Base-by-base conservation (phyloP, 2,329 filamentous ascomycete genomes). In the Fusarium pseudonygamai region DNA sequence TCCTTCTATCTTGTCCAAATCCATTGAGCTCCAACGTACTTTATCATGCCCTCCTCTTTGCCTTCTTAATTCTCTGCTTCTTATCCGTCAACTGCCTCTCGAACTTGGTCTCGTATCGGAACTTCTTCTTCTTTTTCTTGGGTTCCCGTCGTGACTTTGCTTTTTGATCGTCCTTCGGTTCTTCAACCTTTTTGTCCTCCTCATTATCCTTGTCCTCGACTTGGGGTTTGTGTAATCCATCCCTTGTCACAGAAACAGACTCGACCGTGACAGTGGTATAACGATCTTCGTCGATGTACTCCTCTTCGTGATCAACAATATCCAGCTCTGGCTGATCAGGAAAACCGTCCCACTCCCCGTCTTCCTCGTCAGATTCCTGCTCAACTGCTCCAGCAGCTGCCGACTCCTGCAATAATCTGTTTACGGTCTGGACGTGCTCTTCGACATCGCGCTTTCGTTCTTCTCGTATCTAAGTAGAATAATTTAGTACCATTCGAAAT, bases 221-320 rank as follows among this genome's bases (percentile, higher is more conserved):
- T 47, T 84, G 80, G 7, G 83, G 81, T 76, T 89, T 91, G 65
- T 89, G 87, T 53, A 97, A 84, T 2, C 93, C 93, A 62, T 95
- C 90, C 74, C 90, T 90, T 18, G 93, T 92, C 22, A 97, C 89
- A 71, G 92, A 92, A 75, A 99, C 94, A 16, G 93, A 92, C 81
- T 98, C 96, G 3, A 99, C 91, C 0, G 94, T 98, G 32, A 99
- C 96, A 2, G 94, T 97, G 2, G 96, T 98, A 81, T 94, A 98
- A 80, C 93, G 93, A 82, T 98, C 96, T 81, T 98, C 96, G 81
- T 99, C 96, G 74, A 98, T 90, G 83, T 98, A 99, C 82, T 98
- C 95, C 75, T 96, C 95, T 80, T 97, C 93, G 75, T 94, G 91
- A 79, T 97, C 91, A 49, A 96, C 83, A 28, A 90, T 87, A 43